phyloP scores from a whole-genome alignment of 306 rosid genomes.

The Vigna radiata region DNA sequence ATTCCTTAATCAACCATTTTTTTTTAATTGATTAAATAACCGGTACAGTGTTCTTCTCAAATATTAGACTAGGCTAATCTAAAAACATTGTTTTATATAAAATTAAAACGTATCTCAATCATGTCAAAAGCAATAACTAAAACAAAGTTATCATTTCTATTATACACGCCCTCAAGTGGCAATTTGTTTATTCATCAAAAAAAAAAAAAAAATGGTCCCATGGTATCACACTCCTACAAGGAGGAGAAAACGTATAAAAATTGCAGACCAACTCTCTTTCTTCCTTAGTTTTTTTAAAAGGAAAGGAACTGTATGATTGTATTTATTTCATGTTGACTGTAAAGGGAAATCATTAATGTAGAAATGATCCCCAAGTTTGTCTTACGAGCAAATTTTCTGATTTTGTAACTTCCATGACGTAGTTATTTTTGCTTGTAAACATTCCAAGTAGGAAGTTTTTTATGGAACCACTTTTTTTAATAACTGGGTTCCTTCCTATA shows the following conservation, averaged over 20 bases:
- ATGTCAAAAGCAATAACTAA: slow-evolving; percentile 10
- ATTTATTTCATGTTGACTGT: slow-evolving; percentile 45
- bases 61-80: slow-evolving; percentile 29
- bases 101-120: slow-evolving; percentile 2
- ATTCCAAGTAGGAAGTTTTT: slow-evolving; percentile 23
- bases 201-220: slow-evolving; percentile 42
- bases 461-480: slow-evolving; percentile 14
- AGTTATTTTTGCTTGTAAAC: slow-evolving; percentile 28
- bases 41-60: background rate
- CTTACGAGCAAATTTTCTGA: slow-evolving; percentile 23
- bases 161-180: slow-evolving; percentile 39
- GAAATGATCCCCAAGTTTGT: slow-evolving; percentile 36
- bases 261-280: slow-evolving; percentile 32
- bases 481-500: background rate
- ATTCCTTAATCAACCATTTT: background rate
- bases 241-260: slow-evolving; percentile 26
- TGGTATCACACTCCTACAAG: slow-evolving; percentile 6
- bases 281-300: background rate
- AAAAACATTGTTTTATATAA: slow-evolving; percentile 21
- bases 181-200: slow-evolving; percentile 35
- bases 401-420: slow-evolving; percentile 37
- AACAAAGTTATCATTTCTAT: slow-evolving; percentile 25
- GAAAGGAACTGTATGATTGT: slow-evolving; percentile 34
- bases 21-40: background rate
- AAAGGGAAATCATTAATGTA: slow-evolving; percentile 36